Evolutionary conservation across 1,284 basidiomycete genomes (phyloP).

Genomic region (Afroboletus lepidellus): DNA sequence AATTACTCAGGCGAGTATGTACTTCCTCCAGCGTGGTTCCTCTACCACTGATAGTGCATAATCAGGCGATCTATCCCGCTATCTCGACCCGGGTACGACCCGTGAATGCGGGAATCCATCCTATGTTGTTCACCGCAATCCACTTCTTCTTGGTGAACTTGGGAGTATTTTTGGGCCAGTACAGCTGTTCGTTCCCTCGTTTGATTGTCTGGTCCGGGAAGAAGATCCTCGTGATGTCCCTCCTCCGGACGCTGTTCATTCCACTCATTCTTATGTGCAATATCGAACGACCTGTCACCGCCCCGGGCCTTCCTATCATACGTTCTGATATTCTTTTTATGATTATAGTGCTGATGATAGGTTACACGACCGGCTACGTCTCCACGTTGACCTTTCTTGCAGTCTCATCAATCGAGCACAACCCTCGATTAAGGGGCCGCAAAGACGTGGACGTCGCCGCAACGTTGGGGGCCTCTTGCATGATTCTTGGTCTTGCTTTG

Average conservation of each 20-base stretch:
- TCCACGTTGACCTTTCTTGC: not conserved
- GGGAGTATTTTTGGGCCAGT: not conserved
- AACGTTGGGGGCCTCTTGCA: not conserved
- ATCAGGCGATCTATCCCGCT: not conserved
- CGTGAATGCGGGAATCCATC: not conserved
- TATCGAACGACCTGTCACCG: not conserved
- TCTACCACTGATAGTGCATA: not conserved
- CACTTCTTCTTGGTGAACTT: not conserved
- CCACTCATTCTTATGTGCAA: not conserved
- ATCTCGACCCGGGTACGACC: not conserved
- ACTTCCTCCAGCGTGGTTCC: too few species aligned
- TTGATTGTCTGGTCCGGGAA: not conserved
- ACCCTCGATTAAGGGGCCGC: not conserved
- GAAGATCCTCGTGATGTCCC: slow-evolving; percentile 1
- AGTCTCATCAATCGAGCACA: slow-evolving; percentile 2
- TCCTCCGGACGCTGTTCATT: not conserved
- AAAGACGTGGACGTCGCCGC: slow-evolving; percentile 1
- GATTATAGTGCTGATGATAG: not conserved
- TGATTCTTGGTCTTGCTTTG: not conserved
- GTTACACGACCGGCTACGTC: slow-evolving; percentile 1
- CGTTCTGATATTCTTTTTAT: slow-evolving; percentile 2
- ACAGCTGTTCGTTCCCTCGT: slow-evolving; percentile 1
- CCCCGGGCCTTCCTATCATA: not conserved
- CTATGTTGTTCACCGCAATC: not conserved
- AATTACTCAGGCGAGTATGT: too few species aligned